Conservation (phyloP, 73 alveolate species). For the Paramecium biaurelia region DNA sequence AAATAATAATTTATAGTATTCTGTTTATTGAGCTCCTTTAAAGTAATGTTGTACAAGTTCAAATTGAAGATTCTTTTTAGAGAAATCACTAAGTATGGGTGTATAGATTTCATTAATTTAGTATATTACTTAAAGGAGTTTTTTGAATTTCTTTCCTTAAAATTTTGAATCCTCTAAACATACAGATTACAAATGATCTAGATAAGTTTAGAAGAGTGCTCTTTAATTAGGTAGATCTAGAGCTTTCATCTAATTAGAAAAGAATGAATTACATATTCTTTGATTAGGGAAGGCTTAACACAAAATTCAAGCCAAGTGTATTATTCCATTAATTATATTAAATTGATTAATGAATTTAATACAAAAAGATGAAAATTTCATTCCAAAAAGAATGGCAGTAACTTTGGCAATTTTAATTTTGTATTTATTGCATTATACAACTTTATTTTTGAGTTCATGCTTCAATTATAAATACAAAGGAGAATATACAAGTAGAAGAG, state of each 20-base stretch:
- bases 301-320: background rate
- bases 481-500: background rate
- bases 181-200: background rate
- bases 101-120: background rate
- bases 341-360: background rate
- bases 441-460: background rate
- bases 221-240: background rate
- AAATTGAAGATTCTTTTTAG: background rate
- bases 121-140: background rate
- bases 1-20: background rate
- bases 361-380: background rate
- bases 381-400: conserved; percentile 23
- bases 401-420: background rate
- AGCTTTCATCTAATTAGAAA: background rate
- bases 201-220: background rate
- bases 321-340: background rate
- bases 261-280: background rate
- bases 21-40: background rate
- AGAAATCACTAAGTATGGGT: background rate
- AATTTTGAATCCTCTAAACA: background rate
- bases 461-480: background rate
- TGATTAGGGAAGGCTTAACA: background rate
- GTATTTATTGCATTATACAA: background rate
- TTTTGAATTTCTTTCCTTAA: background rate
- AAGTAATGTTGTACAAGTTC: background rate